Base-by-base conservation (phyloP, 2,329 filamentous ascomycete species). In the Teratosphaeria nubilosa region DNA sequence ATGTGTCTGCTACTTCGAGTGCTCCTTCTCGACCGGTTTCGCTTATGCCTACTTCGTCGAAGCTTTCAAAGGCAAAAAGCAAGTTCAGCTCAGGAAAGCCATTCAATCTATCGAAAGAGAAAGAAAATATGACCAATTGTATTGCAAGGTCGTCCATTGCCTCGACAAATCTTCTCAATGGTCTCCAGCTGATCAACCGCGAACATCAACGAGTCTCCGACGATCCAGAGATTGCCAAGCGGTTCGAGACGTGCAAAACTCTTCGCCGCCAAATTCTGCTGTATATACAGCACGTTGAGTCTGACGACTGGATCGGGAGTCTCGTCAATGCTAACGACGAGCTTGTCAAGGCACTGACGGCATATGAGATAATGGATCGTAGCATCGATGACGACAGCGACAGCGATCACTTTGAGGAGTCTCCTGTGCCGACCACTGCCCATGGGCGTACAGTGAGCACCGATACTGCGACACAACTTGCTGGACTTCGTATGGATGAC, bases 301-400 rank as follows among this genome's bases (percentile, higher is more conserved):
- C 85, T 9, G 92, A 97, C 69, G 86, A 97, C 68, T 96, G 88
- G 80, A 85, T 99, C 9, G 94, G 92, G 50, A 86, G 90, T 60
- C 80, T 99, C 4, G 85, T 99, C 20, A 90, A 94, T 68, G 91
- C 92, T 63, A 97, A 99, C 68, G 94, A 99, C 67, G 89, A 95
- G 73, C 85, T 99, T n/a, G 89, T 97, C 48, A 87, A 87, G 61
- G 90, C 91, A 1, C 80, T 99, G 58, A 96, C 95, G 83, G 88
- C 91, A 0, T 99, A 91, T 69, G 92, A 97, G 74, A 89, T 96
- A 66, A 83, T 97, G 62, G 92, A 99, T 70, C 85, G 86, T 60
- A 91, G 88, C 53, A 88, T 92, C 62, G 87, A 90, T 63, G 82
- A 86, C 62, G 84, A 86, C 65, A 85, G 82, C 59, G 82, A 86